Percentiles rank a stretch among this genome's conserved stretches.
Evolutionary conservation across 805 yeast genomes (phyloP).

Genomic region (Hyphopichia homilentoma): DNA sequence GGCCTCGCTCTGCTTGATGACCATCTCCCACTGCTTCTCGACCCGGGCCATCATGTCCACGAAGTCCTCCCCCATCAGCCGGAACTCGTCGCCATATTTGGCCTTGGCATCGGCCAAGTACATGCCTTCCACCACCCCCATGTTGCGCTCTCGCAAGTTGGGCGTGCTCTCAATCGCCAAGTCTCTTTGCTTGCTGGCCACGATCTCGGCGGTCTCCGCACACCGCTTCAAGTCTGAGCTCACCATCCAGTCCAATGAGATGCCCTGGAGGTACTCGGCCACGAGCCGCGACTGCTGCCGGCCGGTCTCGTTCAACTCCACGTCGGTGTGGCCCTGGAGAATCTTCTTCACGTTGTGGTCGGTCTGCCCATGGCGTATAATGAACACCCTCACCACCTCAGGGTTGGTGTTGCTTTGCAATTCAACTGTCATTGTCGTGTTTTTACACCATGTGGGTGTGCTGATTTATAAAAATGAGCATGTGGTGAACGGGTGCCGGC

Average conservation of each 20-base stretch:
- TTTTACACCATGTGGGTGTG: slow-evolving; percentile 21
- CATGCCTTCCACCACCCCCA: slow-evolving; percentile 81
- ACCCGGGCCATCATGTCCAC: slow-evolving; percentile 48
- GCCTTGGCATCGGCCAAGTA: slow-evolving; percentile 60
- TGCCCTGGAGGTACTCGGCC: slow-evolving; percentile 41
- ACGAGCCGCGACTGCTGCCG: slow-evolving; percentile 53
- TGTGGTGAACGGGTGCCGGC: too few species aligned
- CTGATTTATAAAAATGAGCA: too few species aligned
- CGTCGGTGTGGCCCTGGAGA: slow-evolving; percentile 76
- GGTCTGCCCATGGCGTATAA: slow-evolving; percentile 85
- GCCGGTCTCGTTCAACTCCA: slow-evolving; percentile 62
- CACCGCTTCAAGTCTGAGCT: slow-evolving; percentile 60
- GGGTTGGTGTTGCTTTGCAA: slow-evolving; percentile 29
- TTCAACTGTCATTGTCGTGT: slow-evolving; percentile 20
- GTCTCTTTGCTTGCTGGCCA: slow-evolving; percentile 25
- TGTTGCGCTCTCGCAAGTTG: slow-evolving; percentile 63
- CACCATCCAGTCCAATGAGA: slow-evolving; percentile 43
- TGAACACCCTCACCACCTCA: slow-evolving; percentile 45
- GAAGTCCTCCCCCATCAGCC: slow-evolving; percentile 63
- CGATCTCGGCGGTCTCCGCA: slow-evolving; percentile 49
- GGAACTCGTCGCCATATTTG: slow-evolving; percentile 53
- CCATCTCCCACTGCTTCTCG: slow-evolving; percentile 38
- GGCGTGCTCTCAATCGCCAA: slow-evolving; percentile 26
- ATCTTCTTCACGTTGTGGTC: slow-evolving; percentile 65
- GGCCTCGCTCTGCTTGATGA: slow-evolving; percentile 34